phyloP scores from a whole-genome alignment of 202 grass and related monocot species.

The Saccharum hybrid region DNA sequence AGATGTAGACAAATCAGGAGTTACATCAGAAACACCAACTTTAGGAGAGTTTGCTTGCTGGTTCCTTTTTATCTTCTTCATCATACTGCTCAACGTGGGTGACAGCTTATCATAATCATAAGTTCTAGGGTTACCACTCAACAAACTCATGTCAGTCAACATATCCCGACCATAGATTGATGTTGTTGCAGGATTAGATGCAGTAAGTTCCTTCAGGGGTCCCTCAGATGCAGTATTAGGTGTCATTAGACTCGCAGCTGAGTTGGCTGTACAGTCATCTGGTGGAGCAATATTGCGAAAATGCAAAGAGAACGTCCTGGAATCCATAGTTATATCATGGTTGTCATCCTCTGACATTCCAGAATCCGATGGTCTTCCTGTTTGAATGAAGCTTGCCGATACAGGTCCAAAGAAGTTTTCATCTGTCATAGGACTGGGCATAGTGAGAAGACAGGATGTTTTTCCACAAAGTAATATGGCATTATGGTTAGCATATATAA shows the following conservation, averaged over 20 bases:
- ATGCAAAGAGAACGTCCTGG: conserved; percentile 79
- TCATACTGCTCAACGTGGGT: conserved; percentile 54
- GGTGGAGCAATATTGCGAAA: conserved; percentile 62
- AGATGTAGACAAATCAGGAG: conserved; percentile 32
- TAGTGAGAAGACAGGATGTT: conserved; percentile 26
- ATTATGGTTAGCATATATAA: conserved; percentile 18
- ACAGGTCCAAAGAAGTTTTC: conserved; percentile 95
- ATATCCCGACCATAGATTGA: conserved; percentile 25
- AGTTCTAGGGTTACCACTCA: conserved; percentile 46
- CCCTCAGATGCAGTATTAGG: conserved; percentile 35
- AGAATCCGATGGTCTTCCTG: conserved; percentile 68
- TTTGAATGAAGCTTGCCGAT: conserved; percentile 81
- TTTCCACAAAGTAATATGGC: conserved; percentile 24
- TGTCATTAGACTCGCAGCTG: conserved; percentile 61
- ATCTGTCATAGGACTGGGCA: conserved; percentile 57
- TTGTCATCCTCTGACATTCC: conserved; percentile 79
- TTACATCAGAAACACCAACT: conserved; percentile 14
- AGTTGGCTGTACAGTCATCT: conserved; percentile 69
- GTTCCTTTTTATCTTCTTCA: conserved; percentile 55
- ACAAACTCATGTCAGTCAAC: conserved; percentile 69
- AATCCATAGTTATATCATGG: conserved; percentile 96
- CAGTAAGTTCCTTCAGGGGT: conserved; percentile 46
- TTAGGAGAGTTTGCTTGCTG: conserved; percentile 45
- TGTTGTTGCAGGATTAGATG: conserved; percentile 55
- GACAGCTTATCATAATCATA: conserved; percentile 68